Base-by-base conservation (phyloP, 306 rosid species). In the Echinosophora koreensis region DNA sequence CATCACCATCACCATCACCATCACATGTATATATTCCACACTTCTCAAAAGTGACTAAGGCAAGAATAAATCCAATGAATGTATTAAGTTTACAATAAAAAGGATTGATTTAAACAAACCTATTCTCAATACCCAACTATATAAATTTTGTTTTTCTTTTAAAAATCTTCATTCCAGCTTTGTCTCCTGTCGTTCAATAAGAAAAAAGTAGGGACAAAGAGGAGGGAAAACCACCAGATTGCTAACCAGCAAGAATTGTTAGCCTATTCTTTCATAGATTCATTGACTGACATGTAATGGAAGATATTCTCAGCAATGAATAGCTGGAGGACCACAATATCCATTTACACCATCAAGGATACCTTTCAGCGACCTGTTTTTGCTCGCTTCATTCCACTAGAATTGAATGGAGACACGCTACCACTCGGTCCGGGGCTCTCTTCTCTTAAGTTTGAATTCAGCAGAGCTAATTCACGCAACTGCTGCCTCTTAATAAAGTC, bases 41-140 rank as follows among this genome's bases (percentile, higher is more conserved):
- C 89, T 86, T 81, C 77, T 81, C 84, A 84, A 84, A 71, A 82
- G 87, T 89, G 79, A 83, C 88, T 90, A 78, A 84, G 87, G 85
- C 93, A 93, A 88, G 98, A 93, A 93, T 93, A 89, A 93, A 93
- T 93, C 93, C 98, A 93, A 93, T 93, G 94, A 89, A 88, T 88
- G 86, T 82, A 89, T 88, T 30, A 82, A 78, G 84, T 80, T 83
- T 82, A 72, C 85, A 84, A 28, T 54, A 68, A 58, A 76, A 30
- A 27, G 69, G 85, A 84, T 85, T 85, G 84, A 87, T 82, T 86
- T 86, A 84, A 87, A 85, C 89, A 87, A 87, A 83, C 91, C 90
- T 93, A 89, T 75, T 86, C 70, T 88, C 89, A 79, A 84, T 60
- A 86, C 78, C 83, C 91, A 86, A 79, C 87, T 81, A 86, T 68